Percentiles rank a stretch among this genome's conserved stretches.
Conservation (phyloP, 768 basidiomycete species). For the Lactifluus subvellereus region DNA sequence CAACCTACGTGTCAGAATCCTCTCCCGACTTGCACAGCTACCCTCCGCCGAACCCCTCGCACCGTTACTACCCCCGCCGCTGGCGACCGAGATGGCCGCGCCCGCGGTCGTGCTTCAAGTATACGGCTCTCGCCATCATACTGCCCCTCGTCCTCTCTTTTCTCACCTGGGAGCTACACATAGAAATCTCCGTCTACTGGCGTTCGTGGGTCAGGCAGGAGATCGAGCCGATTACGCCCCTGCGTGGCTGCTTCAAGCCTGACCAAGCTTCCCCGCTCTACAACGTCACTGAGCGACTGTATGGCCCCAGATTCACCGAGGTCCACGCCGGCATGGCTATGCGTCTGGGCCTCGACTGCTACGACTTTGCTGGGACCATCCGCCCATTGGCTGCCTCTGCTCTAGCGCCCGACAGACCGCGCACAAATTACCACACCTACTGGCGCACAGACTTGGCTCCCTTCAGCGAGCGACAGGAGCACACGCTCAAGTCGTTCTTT, state of each 20-base stretch:
- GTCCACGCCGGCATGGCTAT: constrained; percentile 78
- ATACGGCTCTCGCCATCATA: constrained; percentile 23
- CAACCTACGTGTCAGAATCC: not conserved
- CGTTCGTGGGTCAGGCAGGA: constrained; percentile 70
- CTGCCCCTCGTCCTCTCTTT: constrained; percentile 21
- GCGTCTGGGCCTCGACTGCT: constrained; percentile 82
- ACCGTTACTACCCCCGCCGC: not conserved
- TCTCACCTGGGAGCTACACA: constrained; percentile 63
- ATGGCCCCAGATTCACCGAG: constrained; percentile 58
- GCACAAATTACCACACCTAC: constrained; percentile 81
- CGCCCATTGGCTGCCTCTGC: constrained; percentile 23
- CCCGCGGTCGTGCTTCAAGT: constrained; percentile 13
- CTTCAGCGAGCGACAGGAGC: constrained; percentile 78
- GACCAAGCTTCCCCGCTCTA: constrained; percentile 56
- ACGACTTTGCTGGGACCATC: constrained; percentile 85
- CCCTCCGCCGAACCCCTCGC: not conserved
- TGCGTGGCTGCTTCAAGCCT: constrained; percentile 71
- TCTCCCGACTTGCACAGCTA: not conserved
- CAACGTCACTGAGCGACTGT: constrained; percentile 58
- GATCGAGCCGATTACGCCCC: constrained; percentile 56
- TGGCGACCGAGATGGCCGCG: constrained; percentile 5
- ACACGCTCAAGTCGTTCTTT: constrained; percentile 90
- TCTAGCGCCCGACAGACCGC: constrained; percentile 32
- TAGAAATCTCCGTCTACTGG: constrained; percentile 77
- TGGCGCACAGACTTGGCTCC: constrained; percentile 87